Percentiles rank a stretch among this genome's conserved stretches.
phyloP scores from a whole-genome alignment of 2,329 filamentous ascomycete genomes.

The Aspergillus amoenus region DNA sequence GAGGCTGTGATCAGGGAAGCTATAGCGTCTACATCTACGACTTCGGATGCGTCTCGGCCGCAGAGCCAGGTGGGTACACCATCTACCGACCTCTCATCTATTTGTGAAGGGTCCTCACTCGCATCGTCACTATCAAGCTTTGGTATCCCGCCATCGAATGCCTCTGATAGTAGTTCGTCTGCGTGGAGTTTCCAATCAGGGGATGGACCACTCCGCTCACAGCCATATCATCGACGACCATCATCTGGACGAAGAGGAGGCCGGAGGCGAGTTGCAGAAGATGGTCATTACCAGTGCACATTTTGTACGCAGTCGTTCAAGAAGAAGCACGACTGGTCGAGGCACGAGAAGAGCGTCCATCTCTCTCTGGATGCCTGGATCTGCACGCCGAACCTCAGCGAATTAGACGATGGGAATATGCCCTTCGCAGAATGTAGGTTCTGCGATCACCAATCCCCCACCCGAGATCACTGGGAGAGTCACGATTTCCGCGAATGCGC shows the following conservation, averaged over 20 bases:
- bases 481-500: constrained; percentile 57
- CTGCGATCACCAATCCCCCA: constrained; percentile 47
- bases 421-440: constrained; percentile 44
- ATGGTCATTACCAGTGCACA: constrained; percentile 45
- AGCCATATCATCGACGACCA: constrained; percentile 15
- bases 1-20: constrained; percentile 42
- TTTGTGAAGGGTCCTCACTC: constrained; percentile 20
- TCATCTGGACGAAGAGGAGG: constrained; percentile 11
- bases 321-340: constrained; percentile 52
- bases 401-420: constrained; percentile 10
- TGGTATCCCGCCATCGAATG: constrained; percentile 29
- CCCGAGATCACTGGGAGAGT: constrained; percentile 47
- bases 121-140: constrained; percentile 33
- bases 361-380: constrained; percentile 47
- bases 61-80: background rate
- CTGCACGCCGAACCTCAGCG: constrained; percentile 25
- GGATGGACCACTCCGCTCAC: constrained; percentile 19
- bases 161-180: constrained; percentile 32
- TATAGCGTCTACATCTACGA: constrained; percentile 18
- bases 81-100: constrained; percentile 23
- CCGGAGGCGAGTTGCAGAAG: constrained; percentile 3
- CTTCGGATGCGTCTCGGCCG: background rate
- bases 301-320: constrained; percentile 51
- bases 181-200: constrained; percentile 37
- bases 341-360: constrained; percentile 53